A percentile compares a stretch with the other conserved stretches of the same genome.
These are phyloP conservation scores for Chaetomium tenue DNA, from an alignment of 495 filamentous ascomycete species.

Conservation along the genomic window DNA sequence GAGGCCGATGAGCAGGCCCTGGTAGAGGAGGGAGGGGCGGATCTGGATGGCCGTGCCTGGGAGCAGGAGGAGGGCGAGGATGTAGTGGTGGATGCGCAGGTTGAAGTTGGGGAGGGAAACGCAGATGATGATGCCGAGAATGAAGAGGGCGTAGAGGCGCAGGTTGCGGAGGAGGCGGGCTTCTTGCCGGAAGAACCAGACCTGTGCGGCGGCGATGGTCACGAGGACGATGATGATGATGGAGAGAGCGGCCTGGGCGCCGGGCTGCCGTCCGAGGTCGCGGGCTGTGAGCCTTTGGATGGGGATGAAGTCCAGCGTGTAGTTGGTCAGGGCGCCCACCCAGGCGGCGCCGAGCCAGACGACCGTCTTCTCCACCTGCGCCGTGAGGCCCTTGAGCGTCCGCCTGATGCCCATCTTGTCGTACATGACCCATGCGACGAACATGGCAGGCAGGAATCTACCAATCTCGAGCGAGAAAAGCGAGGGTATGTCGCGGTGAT, in stretches of 20 bases:
- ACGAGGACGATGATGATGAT: conserved; percentile 63
- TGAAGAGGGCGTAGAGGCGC: conserved; percentile 63
- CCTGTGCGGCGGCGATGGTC: conserved; percentile 60
- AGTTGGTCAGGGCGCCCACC: conserved; percentile 77
- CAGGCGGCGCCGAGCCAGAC: conserved; percentile 73
- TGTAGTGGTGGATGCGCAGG: conserved; percentile 95
- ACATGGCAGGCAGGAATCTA: conserved; percentile 72
- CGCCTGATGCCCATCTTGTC: conserved; percentile 55
- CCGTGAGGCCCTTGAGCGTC: conserved; percentile 55
- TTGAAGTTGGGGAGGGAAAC: conserved; percentile 70
- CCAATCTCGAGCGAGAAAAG: conserved; percentile 69
- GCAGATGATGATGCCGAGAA: conserved; percentile 59
- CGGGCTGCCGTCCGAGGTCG: conserved; percentile 74
- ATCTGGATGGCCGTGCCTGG: conserved; percentile 84
- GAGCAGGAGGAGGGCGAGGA: conserved; percentile 77
- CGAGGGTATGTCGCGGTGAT: conserved; percentile 44
- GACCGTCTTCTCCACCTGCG: conserved; percentile 70
- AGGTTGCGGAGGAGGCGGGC: conserved; percentile 66
- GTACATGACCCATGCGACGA: conserved; percentile 72
- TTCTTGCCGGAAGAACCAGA: conserved; percentile 70
- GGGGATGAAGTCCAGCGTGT: conserved; percentile 80
- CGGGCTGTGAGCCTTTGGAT: conserved; percentile 71
- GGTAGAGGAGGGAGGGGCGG: conserved; percentile 72
- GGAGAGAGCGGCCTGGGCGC: conserved; percentile 67
- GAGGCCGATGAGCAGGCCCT: conserved; percentile 83